Base-by-base conservation (phyloP, 139 green algal genomes). In the Chlamydomonas schloesseri region DNA sequence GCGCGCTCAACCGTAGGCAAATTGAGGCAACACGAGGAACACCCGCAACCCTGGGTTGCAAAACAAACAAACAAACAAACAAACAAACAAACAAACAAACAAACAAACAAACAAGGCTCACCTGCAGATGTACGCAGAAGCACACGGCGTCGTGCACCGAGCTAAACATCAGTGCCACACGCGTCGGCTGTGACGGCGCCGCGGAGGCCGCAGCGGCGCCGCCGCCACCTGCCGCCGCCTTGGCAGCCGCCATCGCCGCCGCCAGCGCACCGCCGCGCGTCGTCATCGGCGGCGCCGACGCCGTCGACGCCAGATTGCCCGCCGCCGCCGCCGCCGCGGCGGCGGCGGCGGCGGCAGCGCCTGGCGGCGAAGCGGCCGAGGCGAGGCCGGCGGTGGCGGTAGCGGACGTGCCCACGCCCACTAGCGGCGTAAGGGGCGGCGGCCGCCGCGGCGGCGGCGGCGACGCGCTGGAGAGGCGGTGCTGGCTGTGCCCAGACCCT, bases 41-140 rank as follows among this genome's bases (percentile, higher is more conserved):
- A n/a, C n/a, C n/a, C n/a, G n/a, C n/a, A n/a, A n/a, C n/a, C n/a
- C n/a, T n/a, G n/a, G n/a, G n/a, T n/a, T n/a, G n/a, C n/a, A n/a
- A n/a, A n/a, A n/a, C n/a, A n/a, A n/a, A n/a, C n/a, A n/a, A n/a
- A n/a, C n/a, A n/a, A n/a, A n/a, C n/a, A n/a, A n/a, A n/a, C n/a
- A n/a, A n/a, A n/a, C n/a, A n/a, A n/a, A n/a, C n/a, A n/a, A n/a
- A n/a, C n/a, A n/a, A n/a, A n/a, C n/a, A n/a, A n/a, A n/a, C n/a
- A n/a, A n/a, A n/a, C n/a, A n/a, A n/a, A n/a, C n/a, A n/a, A n/a
- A n/a, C n/a, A n/a, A n/a, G n/a, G n/a, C 68, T 14, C 46, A 70
- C 81, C 81, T 87, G 81, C 55, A 79, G 46, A 18, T 87, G 81
- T n/a, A 87, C 81, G 36, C 53, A 71, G 57, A 87, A 87, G 69